Evolutionary conservation across 2,329 filamentous ascomycete genomes (phyloP), one percentile per base, ranked within the genome.

Genomic region (Hymenoscyphus salicellus): DNA sequence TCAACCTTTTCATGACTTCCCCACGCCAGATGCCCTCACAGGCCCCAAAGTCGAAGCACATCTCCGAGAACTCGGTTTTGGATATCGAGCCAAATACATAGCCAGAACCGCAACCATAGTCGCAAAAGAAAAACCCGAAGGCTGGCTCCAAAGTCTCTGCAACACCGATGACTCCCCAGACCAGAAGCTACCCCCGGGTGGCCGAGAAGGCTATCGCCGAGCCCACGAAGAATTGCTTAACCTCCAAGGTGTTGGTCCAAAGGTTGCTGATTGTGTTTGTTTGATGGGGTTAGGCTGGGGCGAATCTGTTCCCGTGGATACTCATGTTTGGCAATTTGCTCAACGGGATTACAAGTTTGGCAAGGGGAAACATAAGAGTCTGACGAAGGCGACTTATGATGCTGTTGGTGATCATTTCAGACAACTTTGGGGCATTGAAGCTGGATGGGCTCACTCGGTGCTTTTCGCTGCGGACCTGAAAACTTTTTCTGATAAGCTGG

Each of bases 311-410:
- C 95, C 95, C 0, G 91, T 99, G 36, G 95, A 99, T 77, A 99
- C 96, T 1, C 96, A 99, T 78, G 92, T 99, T 14, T 98, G 93
- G 94, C 93, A 98, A 80, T 98, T 99, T 74, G 96, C 95, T 0
- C 92, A 96, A 76, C 84, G 95, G 61, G 95, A 99, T 77, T 99
- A 99, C 79, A 93, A 89, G 65, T 96, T 99, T 72, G 91, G 92
- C 6, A 91, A 88, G 72, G 87, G 86, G 8, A 94, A 92, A 74
- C 83, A 90, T 66, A 94, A 93, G 74, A 94, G 92, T 57, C 83
- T 99, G 67, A 97, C 90, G 16, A 96, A 96, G 74, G 85, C 84
- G 49, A 93, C 92, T 68, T 98, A 99, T 73, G 89, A 95, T 75
- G 91, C 92, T 0, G 87, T 99, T 16, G 95, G 91, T 0, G 91